These are phyloP conservation scores for Hypsizygus ulmarius DNA, from an alignment of 1,284 basidiomycete genomes.

Conservation along the genomic window DNA sequence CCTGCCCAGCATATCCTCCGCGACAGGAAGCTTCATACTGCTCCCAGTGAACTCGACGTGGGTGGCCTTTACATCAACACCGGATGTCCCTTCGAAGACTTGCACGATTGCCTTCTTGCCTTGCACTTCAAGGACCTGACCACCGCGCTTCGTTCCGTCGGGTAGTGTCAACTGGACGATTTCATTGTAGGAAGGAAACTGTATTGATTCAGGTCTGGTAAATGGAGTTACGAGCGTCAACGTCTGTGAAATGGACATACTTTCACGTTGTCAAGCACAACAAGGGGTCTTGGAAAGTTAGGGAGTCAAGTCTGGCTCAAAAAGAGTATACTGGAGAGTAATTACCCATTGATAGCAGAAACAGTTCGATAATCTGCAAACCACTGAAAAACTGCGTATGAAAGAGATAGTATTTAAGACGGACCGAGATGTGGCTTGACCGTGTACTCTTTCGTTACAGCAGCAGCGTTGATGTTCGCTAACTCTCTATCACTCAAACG, in stretches of 20 bases:
- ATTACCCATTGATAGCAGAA: slow-evolving; percentile 93
- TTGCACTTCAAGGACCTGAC: slow-evolving; percentile 97
- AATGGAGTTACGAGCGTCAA: not conserved
- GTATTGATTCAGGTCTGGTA: slow-evolving; percentile 14
- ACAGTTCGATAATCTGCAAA: slow-evolving; percentile 89
- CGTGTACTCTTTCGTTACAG: slow-evolving; percentile 80
- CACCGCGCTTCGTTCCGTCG: slow-evolving; percentile 92
- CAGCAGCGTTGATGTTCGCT: slow-evolving; percentile 82
- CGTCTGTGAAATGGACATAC: slow-evolving; percentile 35
- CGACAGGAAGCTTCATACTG: slow-evolving; percentile 98
- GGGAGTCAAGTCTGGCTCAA: slow-evolving; percentile 12
- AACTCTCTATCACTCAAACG: slow-evolving; percentile 73
- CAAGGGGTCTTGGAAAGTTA: slow-evolving; percentile 67
- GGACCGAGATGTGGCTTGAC: slow-evolving; percentile 89
- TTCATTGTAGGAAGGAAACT: slow-evolving; percentile 99
- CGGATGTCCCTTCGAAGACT: slow-evolving; percentile 98
- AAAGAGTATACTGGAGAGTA: slow-evolving; percentile 14
- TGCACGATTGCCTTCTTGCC: slow-evolving; percentile 99
- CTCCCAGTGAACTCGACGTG: slow-evolving; percentile 98
- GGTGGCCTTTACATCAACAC: slow-evolving; percentile 96
- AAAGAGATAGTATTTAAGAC: slow-evolving; percentile 29
- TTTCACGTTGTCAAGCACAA: slow-evolving; percentile 98
- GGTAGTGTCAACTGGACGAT: slow-evolving; percentile 96
- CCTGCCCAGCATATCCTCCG: slow-evolving; percentile 99
- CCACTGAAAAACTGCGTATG: slow-evolving; percentile 16